phyloP scores from a whole-genome alignment of 2,329 filamentous ascomycete genomes.

The Karstenula rhodostoma region DNA sequence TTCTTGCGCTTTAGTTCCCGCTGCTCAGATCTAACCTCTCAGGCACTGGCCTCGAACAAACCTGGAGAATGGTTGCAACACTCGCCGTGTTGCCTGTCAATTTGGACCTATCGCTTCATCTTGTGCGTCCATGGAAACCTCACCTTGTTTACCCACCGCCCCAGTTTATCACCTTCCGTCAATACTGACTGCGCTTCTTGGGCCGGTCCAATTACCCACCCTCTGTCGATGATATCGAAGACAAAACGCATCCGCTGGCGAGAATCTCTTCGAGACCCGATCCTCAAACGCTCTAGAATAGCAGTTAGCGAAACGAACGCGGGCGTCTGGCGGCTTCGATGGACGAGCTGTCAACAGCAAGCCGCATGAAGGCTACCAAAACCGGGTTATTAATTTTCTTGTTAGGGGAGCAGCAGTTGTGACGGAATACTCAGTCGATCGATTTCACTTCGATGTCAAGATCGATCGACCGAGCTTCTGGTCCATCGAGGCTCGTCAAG shows the following conservation, averaged over 20 bases:
- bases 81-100: not conserved
- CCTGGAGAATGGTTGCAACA: not conserved
- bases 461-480: not conserved
- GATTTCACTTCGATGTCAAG: not conserved
- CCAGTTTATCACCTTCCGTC: not conserved
- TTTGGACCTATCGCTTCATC: not conserved
- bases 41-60: not conserved
- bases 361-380: not conserved
- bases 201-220: not conserved
- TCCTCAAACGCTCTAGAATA: not conserved
- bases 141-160: not conserved
- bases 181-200: not conserved
- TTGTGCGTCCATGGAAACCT: not conserved
- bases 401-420: not conserved
- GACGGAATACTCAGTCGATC: not conserved
- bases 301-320: not conserved
- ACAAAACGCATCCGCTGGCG: not conserved
- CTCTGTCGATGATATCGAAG: not conserved
- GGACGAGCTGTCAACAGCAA: not conserved
- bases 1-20: constrained; percentile 24
- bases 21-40: constrained; percentile 17
- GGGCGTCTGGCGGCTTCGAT: not conserved
- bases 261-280: not conserved
- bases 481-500: not conserved
- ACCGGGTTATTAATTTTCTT: not conserved